Base-by-base conservation (phyloP, 805 yeast species). In the Kazachstania bromeliacearum region DNA sequence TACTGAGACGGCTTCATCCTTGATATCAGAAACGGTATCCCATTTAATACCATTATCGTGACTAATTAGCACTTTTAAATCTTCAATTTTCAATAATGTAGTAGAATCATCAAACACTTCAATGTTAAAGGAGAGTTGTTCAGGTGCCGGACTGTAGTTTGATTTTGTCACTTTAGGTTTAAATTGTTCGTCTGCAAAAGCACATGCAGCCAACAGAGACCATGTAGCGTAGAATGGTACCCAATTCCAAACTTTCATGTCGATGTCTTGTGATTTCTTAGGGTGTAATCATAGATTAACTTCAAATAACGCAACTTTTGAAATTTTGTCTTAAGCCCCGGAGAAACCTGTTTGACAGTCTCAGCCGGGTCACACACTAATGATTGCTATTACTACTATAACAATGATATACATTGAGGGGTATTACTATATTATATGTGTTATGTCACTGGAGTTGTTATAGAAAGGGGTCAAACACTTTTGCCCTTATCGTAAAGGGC, bases 21-120 rank as follows among this genome's bases (percentile, higher is more conserved):
- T 23, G 9, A 44, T 27, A 3, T 31, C 44, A 5, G 38, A 23
- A 7, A 50, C 35, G 1, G 8, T 7, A 17, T 43, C 33, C 79
- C 80, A 78, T 0, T 55, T 47, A 8, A 39, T 57, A 7, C 85
- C 85, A 47, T 73, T 67, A 48, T 77, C 69, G 9, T 46, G 51
- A 3, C 79, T 70, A 7, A 63, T 47, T 7, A 47, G 53, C 1
- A 73, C 36, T 3, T 35, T 41, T 1, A 38, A 29, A 1, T 59
- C 47, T 5, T 51, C 49, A 18, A 62, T 40, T 5, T 47, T 47
- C 20, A 77, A 34, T 4, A 73, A 39, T n/a, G 61, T 63, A 0
- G 70, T 47, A 0, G 80, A 68, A 46, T 77, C 82, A 43, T 76
- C 79, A 44, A 77, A 72, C 3, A 46, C 38, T 28, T 34, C 35